Base-by-base conservation (phyloP, 768 basidiomycete species). In the Pleurotus pulmonarius region DNA sequence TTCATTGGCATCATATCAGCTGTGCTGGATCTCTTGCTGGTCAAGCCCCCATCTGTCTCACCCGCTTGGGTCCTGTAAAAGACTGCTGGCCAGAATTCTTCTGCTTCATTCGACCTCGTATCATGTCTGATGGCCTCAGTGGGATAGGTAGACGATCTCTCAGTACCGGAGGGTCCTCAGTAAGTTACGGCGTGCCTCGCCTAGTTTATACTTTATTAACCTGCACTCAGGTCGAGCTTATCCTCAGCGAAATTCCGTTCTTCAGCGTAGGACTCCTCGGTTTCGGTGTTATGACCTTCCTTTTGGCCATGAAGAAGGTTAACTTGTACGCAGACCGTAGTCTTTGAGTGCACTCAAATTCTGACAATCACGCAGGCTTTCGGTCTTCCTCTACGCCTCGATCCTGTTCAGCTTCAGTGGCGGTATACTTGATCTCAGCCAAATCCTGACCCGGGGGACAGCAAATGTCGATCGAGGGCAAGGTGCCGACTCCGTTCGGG, bases 171-270 rank as follows among this genome's bases (percentile, higher is more conserved):
- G 24, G 22, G 38, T 39, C 38, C 39, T 22, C 51, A 20, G 51
- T 53, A 24, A 53, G 51, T 26, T 11, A 13, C 16, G 24, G 15
- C 3, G 29, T 34, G 13, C 46, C 20, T 26, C 6, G 15, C 48
- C 16, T 12, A n/a, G 29, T 49, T 49, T 20, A 20, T 11, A 34
- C 29, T 9, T 24, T 16, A 6, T 16, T 12, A 45, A 26, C 7
- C 47, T 43, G 16, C 18, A 12, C 60, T 16, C 52, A 88, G 85
- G 69, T 87, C 41, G 79, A 82, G 57, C 69, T 74, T 60, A 65
- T 88, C 41, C 72, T 90, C 45, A 72, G 80, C 15, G 85, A 87
- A 59, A 82, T 90, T 54, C 88, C 88, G 18, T 74, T 87, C 59
- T 81, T 87, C 63, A 80, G 78, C 60, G 77, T 83, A 41, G 88